Evolutionary conservation across 2,329 filamentous ascomycete species (phyloP).

Genomic region (Colletotrichum musae): DNA sequence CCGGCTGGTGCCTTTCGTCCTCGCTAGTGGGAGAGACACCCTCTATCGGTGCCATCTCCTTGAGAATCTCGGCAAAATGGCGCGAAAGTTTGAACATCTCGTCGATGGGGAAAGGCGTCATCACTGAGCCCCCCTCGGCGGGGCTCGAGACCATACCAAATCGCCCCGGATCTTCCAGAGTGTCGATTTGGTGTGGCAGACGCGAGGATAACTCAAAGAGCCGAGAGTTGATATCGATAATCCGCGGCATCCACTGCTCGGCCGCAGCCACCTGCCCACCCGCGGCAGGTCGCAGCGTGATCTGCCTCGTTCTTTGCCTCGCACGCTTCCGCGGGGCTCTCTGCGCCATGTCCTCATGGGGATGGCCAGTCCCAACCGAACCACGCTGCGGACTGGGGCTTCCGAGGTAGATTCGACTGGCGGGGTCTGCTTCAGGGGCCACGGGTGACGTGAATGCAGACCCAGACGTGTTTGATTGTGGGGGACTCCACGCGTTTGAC

Average conservation of each 20-base stretch:
- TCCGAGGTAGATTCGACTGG: slow-evolving; percentile 22
- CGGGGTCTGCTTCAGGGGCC: slow-evolving; percentile 20
- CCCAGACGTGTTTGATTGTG: slow-evolving; percentile 33
- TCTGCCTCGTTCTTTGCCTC: slow-evolving; percentile 50
- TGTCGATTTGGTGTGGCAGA: slow-evolving; percentile 49
- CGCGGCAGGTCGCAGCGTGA: slow-evolving; percentile 45
- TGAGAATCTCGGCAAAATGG: slow-evolving; percentile 53
- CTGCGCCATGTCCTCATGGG: slow-evolving; percentile 9
- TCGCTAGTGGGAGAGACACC: slow-evolving; percentile 35
- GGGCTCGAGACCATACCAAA: slow-evolving; percentile 36
- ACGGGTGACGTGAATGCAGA: slow-evolving; percentile 35
- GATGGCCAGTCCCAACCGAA: neutral
- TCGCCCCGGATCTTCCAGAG: slow-evolving; percentile 27
- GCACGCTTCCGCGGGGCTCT: slow-evolving; percentile 35
- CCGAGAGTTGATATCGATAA: slow-evolving; percentile 55
- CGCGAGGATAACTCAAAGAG: slow-evolving; percentile 55
- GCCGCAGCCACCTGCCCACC: slow-evolving; percentile 43
- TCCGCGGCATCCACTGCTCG: slow-evolving; percentile 56
- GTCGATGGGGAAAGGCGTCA: slow-evolving; percentile 55
- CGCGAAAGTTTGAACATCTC: slow-evolving; percentile 58
- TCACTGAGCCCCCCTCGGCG: slow-evolving; percentile 44
- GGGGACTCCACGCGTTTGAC: slow-evolving; percentile 33
- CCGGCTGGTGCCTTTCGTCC: slow-evolving; percentile 18
- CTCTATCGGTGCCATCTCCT: slow-evolving; percentile 42
- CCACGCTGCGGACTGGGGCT: slow-evolving; percentile 16